Evolutionary conservation across 345 rosid genomes (phyloP).

Genomic region (Excoecaria cochinchinensis): DNA sequence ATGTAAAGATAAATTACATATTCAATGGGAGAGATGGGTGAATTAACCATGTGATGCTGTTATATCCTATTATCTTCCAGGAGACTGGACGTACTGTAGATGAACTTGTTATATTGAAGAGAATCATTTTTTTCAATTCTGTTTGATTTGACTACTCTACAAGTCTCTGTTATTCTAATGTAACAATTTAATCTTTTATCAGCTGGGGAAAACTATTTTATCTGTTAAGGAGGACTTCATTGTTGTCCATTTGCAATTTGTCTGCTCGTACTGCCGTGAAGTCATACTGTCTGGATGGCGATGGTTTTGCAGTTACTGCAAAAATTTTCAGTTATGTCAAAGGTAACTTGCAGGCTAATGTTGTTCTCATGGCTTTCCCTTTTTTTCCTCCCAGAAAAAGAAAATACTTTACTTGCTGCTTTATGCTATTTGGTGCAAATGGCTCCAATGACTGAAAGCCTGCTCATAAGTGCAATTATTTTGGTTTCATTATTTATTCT

Average conservation of each 20-base stretch:
- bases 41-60: not conserved
- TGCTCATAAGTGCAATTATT: not conserved
- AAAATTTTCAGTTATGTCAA: conserved; percentile 62
- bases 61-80: not conserved
- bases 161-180: conserved; percentile 9
- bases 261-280: conserved; percentile 48
- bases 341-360: conserved; percentile 31
- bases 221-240: conserved; percentile 57
- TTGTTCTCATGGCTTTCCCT: not conserved
- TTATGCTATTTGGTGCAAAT: not conserved
- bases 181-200: conserved; percentile 11
- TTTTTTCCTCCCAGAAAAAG: not conserved
- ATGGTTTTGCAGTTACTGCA: conserved; percentile 65
- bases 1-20: too few relatives aligned
- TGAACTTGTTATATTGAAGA: not conserved
- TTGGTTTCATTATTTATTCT: not conserved
- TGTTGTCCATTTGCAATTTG: conserved; percentile 51
- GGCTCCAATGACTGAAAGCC: not conserved
- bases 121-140: not conserved
- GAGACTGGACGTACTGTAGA: not conserved
- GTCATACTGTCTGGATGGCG: conserved; percentile 47
- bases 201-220: conserved; percentile 52
- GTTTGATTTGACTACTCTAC: not conserved
- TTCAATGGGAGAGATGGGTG: not conserved
- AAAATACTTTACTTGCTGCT: not conserved